Base-by-base conservation (phyloP, 768 basidiomycete genomes). In the Trametes coccinea region DNA sequence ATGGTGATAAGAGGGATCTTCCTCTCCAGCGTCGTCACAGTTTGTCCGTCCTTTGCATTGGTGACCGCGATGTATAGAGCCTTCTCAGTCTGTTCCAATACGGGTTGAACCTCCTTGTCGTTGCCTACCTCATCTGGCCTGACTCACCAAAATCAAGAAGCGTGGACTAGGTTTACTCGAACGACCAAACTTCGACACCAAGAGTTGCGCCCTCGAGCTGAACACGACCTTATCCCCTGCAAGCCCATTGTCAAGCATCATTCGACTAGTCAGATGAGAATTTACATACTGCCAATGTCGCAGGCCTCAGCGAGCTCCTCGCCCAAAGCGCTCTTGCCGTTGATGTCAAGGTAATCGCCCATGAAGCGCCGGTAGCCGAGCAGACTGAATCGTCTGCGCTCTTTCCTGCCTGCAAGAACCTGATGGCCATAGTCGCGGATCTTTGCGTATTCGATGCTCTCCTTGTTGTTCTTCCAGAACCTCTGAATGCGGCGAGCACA, bases 391-490 rank as follows among this genome's bases (percentile, higher is more conserved):
- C 97, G 81, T 57, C 97, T 80, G 44, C 97, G 82, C 77, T 99
- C 97, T 77, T 98, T 99, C 64, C 96, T 80, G 4, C 90, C 86
- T 3, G 88, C 95, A 4, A 98, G 82, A 16, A 98, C 79, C 70
- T 96, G 88, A 69, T 99, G 96, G 0, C 97, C 95, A 64, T 96
- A 92, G 65, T 97, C 95, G n/a, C 97, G 84, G 58, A 90, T 80
- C 70, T 97, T 87, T 16, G 91, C 88, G 71, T 94, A 98, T 30
- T 85, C 92, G 51, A 98, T 82, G 16, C 84, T 82, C 71, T 98
- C 95, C 74, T 98, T 98, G 80, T 98, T 98, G 75, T 93, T 93
- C 80, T 89, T 93, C 97, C 97, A 99, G 83, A 98, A 98, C 57
- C 95, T 80, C 72, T 98, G 97, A 56, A 99, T 98, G 55, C 94